Evolutionary conservation across 768 basidiomycete genomes (phyloP).

Genomic region (Rhodocollybia butyracea): DNA sequence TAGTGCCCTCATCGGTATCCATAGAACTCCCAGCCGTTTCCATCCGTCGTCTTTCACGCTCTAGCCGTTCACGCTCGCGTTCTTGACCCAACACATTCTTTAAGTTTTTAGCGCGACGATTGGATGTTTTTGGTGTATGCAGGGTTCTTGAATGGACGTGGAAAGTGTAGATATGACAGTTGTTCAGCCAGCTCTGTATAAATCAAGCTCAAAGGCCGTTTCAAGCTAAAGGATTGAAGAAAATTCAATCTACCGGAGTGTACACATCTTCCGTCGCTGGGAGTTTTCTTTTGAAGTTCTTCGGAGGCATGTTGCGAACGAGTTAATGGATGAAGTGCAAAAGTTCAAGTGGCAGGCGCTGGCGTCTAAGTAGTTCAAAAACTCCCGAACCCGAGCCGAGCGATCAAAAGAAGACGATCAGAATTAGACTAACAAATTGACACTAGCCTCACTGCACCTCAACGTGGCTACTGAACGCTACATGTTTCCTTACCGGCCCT

Average conservation of each 20-base stretch:
- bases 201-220: not conserved
- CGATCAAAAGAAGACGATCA: too few relatives aligned
- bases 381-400: too few relatives aligned
- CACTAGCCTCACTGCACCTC: too few relatives aligned
- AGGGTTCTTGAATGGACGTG: slow-evolving; percentile 78
- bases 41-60: slow-evolving; percentile 54
- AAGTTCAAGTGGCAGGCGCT: too few relatives aligned
- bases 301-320: slow-evolving; percentile 28
- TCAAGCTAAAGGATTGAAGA: not conserved
- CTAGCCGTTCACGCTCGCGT: slow-evolving; percentile 69
- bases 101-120: slow-evolving; percentile 73
- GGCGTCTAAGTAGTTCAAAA: too few relatives aligned
- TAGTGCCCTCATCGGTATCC: slow-evolving; percentile 58
- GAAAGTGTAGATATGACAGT: slow-evolving; percentile 65
- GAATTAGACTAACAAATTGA: too few relatives aligned
- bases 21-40: slow-evolving; percentile 47
- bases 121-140: slow-evolving; percentile 66
- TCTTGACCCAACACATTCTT: slow-evolving; percentile 78
- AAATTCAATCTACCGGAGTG: too few relatives aligned
- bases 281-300: slow-evolving; percentile 21
- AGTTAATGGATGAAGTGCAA: too few relatives aligned
- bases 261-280: slow-evolving; percentile 8
- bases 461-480: too few relatives aligned
- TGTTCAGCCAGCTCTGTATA: slow-evolving; percentile 64
- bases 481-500: too few relatives aligned